These are phyloP conservation scores for Lachancea quebecensis DNA, from an alignment of 805 yeast genomes.

Conservation along the genomic window DNA sequence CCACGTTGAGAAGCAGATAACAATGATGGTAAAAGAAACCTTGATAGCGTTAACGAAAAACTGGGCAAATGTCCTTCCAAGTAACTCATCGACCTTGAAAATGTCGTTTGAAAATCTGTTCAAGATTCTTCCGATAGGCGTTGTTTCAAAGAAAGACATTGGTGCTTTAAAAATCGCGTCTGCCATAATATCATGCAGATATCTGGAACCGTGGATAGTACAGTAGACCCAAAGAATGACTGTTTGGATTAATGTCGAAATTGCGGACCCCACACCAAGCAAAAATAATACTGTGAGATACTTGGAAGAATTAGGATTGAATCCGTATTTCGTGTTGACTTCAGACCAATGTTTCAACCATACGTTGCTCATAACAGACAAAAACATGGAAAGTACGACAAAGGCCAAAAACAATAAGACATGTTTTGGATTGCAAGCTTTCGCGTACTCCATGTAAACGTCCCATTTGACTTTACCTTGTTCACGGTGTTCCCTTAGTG, in stretches of 20 bases:
- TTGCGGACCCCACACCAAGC: slow-evolving; percentile 64
- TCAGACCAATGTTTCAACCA: slow-evolving; percentile 99
- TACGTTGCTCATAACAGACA: slow-evolving; percentile 64
- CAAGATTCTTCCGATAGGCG: slow-evolving; percentile 88
- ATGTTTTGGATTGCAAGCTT: slow-evolving; percentile 70
- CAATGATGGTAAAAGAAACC: slow-evolving; percentile 68
- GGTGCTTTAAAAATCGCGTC: slow-evolving; percentile 74
- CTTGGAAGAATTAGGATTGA: slow-evolving; percentile 62
- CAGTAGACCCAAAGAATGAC: slow-evolving; percentile 72
- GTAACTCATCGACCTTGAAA: slow-evolving; percentile 75
- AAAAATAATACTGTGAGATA: slow-evolving; percentile 71
- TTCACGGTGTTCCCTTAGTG: slow-evolving; percentile 68
- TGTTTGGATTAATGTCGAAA: slow-evolving; percentile 56
- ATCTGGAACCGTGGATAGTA: slow-evolving; percentile 73
- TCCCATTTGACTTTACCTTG: slow-evolving; percentile 91
- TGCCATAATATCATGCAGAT: slow-evolving; percentile 72
- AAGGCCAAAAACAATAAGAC: slow-evolving; percentile 52
- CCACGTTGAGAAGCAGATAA: slow-evolving; percentile 85
- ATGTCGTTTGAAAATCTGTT: slow-evolving; percentile 90
- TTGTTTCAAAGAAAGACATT: slow-evolving; percentile 92
- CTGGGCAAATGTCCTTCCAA: slow-evolving; percentile 64
- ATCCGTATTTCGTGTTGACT: slow-evolving; percentile 59
- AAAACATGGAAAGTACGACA: slow-evolving; percentile 50
- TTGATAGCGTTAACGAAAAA: slow-evolving; percentile 55
- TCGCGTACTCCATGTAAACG: slow-evolving; percentile 76